Base-by-base conservation (phyloP, 306 rosid species). In the Lagenaria siceraria region DNA sequence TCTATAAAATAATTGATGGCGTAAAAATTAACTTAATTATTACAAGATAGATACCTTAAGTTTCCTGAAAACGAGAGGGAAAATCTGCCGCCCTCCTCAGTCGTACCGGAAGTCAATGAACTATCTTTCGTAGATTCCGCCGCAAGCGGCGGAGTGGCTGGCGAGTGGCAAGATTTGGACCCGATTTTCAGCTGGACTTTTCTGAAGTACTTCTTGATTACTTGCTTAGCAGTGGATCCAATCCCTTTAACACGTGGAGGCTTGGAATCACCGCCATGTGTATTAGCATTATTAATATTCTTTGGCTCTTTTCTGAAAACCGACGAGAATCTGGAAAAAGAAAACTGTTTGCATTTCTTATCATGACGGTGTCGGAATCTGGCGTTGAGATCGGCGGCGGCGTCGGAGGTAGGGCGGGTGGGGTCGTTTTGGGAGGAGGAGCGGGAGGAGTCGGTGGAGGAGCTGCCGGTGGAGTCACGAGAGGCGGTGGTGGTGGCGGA, bases 1-100 rank as follows among this genome's bases (percentile, higher is more conserved):
- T n/a, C n/a, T n/a, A n/a, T n/a, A n/a, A n/a, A n/a, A n/a, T n/a
- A n/a, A n/a, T n/a, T n/a, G 15, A 11, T 1, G 51, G 51, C 12
- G 0, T 46, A 46, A 46, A 46, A 12, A 3, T 46, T 46, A 46
- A 46, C 36, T 60, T 60, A 60, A 11, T 56, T 9, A 11, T 46
- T 46, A 11, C 1, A 27, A 7, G 17, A n/a, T 55, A 21, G 9
- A 10, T 62, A 62, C 81, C 92, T 88, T 70, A 95, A 64, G 31
- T 95, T 95, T 22, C 98, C 98, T 0, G 97, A 95, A 59, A 95
- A 95, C 0, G 98, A 92, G n/a, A 90, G 90, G 73, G 96, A 92
- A 58, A 90, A 76, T 29, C 61, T 79, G 2, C 79, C 87, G 3
- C 81, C 86, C 54, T 75, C 84, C 38, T 55, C 53, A 3, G 74